These are phyloP conservation scores for Populus deltoides DNA, from an alignment of 345 rosid species.

Conservation along the genomic window DNA sequence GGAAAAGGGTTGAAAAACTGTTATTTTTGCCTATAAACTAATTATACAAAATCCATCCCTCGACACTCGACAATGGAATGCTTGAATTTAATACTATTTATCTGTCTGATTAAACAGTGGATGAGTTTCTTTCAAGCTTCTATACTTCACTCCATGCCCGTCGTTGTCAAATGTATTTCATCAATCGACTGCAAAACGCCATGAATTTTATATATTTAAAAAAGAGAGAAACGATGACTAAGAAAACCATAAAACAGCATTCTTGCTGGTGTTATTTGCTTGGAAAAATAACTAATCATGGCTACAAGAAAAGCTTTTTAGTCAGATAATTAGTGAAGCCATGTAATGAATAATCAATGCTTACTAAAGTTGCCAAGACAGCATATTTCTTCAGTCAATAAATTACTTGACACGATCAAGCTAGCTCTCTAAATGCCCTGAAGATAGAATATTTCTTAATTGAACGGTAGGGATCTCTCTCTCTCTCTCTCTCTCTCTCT, in stretches of 20 bases:
- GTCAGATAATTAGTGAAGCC: neutral
- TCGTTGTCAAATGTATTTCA: neutral
- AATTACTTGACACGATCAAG: neutral
- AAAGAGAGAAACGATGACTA: neutral
- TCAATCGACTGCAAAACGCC: neutral
- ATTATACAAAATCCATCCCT: neutral
- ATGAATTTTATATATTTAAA: neutral
- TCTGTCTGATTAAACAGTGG: neutral
- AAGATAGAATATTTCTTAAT: neutral
- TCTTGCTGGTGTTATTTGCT: conserved; percentile 10
- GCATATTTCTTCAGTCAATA: neutral
- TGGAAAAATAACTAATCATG: conserved; percentile 14
- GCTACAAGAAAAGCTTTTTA: conserved; percentile 25
- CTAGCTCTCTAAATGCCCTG: neutral
- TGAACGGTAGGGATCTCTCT: too few species aligned
- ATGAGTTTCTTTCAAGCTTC: neutral
- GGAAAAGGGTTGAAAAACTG: conserved; percentile 15
- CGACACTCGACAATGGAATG: neutral
- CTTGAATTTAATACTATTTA: neutral
- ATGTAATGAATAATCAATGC: neutral
- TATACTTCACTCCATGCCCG: neutral
- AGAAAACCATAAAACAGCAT: neutral
- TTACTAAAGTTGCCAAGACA: neutral
- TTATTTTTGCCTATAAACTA: neutral
- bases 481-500: too few species aligned